A percentile compares a stretch with the other conserved stretches of the same genome.
Evolutionary conservation across 768 basidiomycete species (phyloP).

Genomic region (Boletellus ananas): DNA sequence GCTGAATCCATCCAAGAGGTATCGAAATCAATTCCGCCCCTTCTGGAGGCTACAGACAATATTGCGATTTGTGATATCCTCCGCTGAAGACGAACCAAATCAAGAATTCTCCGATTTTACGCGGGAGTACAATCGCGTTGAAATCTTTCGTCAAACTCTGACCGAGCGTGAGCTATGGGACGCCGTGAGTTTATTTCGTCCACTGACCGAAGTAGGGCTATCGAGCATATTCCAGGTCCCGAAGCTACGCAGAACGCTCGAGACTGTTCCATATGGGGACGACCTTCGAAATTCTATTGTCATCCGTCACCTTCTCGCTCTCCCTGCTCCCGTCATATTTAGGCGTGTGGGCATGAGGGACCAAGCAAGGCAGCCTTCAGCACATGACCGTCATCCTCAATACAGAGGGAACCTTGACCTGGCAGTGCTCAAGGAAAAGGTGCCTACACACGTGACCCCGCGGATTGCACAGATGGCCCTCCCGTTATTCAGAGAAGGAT

Average conservation of each 20-base stretch:
- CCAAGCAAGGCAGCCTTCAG: neutral
- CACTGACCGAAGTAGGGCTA: neutral
- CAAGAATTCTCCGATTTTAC: conserved; percentile 36
- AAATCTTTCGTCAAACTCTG: conserved; percentile 17
- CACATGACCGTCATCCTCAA: neutral
- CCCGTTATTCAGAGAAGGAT: conserved; percentile 50
- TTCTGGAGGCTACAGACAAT: conserved; percentile 53
- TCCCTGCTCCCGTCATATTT: conserved; percentile 8
- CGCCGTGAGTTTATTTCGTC: conserved; percentile 13
- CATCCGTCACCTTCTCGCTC: conserved; percentile 17
- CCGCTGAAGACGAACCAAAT: conserved; percentile 21
- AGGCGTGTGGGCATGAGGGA: conserved; percentile 7
- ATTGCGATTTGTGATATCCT: conserved; percentile 45
- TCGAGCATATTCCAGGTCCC: conserved; percentile 14
- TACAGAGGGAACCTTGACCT: conserved; percentile 48
- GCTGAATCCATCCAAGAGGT: conserved; percentile 40
- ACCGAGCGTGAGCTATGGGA: conserved; percentile 28
- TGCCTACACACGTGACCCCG: conserved; percentile 60
- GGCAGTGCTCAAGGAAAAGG: conserved; percentile 55
- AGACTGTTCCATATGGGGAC: conserved; percentile 20
- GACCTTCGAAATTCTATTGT: conserved; percentile 17
- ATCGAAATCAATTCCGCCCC: conserved; percentile 37
- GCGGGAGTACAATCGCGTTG: conserved; percentile 21
- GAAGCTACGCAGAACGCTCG: conserved; percentile 19
- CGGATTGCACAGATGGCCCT: conserved; percentile 49